Evolutionary conservation across 441 rosid genomes (phyloP), one percentile per base, ranked within the genome.

Genomic region (Bruguiera hainesii): DNA sequence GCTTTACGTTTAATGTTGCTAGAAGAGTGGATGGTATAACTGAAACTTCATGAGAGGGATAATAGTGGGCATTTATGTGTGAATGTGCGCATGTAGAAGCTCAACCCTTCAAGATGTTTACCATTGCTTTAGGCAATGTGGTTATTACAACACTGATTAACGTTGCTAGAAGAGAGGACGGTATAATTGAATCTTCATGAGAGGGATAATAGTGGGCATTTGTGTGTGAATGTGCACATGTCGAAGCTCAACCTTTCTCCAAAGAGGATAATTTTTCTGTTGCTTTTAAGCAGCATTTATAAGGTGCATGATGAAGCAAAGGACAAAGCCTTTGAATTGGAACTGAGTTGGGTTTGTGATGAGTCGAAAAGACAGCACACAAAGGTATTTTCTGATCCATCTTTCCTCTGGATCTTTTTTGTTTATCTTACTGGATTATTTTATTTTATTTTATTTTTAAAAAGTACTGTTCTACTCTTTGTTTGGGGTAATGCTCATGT

Each of bases 241-340:
- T 42, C 3, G 48, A 42, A 11, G 18, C 18, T 42, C 48, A 42
- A 13, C 26, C 48, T 51, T 23, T 15, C 49, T 48, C 51, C 6
- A 3, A 0, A 42, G 48, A 42, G 18, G 4, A 42, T 42, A 42
- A 42, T 42, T 11, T 55, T 23, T 15, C 18, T 55, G 16, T 33
- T 61, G 63, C 66, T 52, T 53, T 63, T 72, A 57, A 58, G 70
- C 87, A 94, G 99, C 80, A 91, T 94, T 66, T 94, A 94, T 82
- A 89, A 87, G 76, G 88, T 94, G 62, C 99, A 94, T 48, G 99
- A 94, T 79, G 98, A 94, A 77, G 98, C 99, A 28, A 94, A 91
- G 82, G 99, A 94, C 80, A 91, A 94, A 84, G 97, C 97, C 26
- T 94, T 91, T 65, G 99, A 94, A 77, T 74, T 94, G 73, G 99